Conservation (phyloP, 768 basidiomycete species). For the Suillus luteus region DNA sequence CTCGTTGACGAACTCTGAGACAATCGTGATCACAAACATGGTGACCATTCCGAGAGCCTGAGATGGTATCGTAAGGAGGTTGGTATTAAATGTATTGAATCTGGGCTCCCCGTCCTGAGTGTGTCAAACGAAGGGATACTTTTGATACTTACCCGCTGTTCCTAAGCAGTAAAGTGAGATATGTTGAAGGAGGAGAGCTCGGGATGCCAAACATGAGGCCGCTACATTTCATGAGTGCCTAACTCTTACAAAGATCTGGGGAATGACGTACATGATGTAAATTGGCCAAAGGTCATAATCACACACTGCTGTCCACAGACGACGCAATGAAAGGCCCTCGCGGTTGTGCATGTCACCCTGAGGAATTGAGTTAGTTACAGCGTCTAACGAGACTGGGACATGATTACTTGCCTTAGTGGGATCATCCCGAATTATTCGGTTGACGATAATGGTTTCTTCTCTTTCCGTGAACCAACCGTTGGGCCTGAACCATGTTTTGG, state of each 20-base stretch:
- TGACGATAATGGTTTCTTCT: conserved; percentile 62
- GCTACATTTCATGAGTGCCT: conserved; percentile 24
- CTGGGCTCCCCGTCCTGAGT: conserved; percentile 29
- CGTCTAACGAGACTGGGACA: not conserved
- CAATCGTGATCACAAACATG: conserved; percentile 50
- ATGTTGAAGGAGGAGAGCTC: conserved; percentile 46
- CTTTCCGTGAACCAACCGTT: conserved; percentile 66
- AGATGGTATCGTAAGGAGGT: conserved; percentile 61
- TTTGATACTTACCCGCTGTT: conserved; percentile 45
- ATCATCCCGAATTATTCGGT: conserved; percentile 63
- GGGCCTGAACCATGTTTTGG: conserved; percentile 56
- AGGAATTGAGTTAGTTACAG: not conserved
- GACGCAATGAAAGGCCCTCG: conserved; percentile 51
- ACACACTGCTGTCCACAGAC: conserved; percentile 53
- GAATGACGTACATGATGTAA: conserved; percentile 47
- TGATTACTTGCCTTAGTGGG: conserved; percentile 51
- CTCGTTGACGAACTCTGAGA: conserved; percentile 56
- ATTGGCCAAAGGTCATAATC: conserved; percentile 72
- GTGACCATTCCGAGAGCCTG: conserved; percentile 51
- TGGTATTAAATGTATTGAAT: conserved; percentile 61
- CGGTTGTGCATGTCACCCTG: conserved; percentile 73
- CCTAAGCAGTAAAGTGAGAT: conserved; percentile 60
- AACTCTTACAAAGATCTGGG: conserved; percentile 2
- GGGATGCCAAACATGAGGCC: conserved; percentile 58
- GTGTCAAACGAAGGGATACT: not conserved